Conservation (phyloP, 2,329 filamentous ascomycete genomes). For the Fonsecaea erecta region DNA sequence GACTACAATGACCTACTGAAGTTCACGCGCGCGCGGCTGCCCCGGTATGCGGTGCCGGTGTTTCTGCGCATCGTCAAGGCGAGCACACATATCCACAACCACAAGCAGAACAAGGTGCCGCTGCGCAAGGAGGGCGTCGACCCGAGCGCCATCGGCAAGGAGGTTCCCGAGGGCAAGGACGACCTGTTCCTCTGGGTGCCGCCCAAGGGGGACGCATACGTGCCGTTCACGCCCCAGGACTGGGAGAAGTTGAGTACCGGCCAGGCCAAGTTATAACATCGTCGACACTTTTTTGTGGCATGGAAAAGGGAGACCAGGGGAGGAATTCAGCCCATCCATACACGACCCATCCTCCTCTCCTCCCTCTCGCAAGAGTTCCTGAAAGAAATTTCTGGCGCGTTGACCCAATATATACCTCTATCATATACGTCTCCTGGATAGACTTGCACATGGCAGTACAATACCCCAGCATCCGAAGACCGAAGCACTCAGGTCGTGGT, state of each 20-base stretch:
- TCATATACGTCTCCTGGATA: too few relatives aligned
- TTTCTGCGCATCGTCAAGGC: constrained; percentile 68
- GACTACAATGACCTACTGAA: constrained; percentile 65
- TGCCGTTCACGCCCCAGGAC: constrained; percentile 29
- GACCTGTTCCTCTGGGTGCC: constrained; percentile 43
- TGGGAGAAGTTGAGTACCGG: constrained; percentile 29
- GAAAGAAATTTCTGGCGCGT: too few relatives aligned
- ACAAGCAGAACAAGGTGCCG: constrained; percentile 79
- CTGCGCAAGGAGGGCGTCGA: constrained; percentile 48
- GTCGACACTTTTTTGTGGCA: background rate
- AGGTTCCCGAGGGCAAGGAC: constrained; percentile 32
- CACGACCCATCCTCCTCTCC: too few relatives aligned
- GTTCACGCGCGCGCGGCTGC: constrained; percentile 65
- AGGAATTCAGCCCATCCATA: background rate
- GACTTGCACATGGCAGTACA: too few relatives aligned
- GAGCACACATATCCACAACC: constrained; percentile 70
- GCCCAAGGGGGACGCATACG: constrained; percentile 30
- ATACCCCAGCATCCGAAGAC: too few relatives aligned
- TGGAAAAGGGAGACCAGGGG: background rate
- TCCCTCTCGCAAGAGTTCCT: too few relatives aligned
- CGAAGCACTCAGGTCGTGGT: too few relatives aligned
- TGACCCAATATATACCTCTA: too few relatives aligned
- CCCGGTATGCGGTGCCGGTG: constrained; percentile 74
- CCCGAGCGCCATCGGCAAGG: constrained; percentile 32
- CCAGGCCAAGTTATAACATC: constrained; percentile 43